Evolutionary conservation across 2,329 filamentous ascomycete species (phyloP).

Genomic region (Hortaea werneckii): DNA sequence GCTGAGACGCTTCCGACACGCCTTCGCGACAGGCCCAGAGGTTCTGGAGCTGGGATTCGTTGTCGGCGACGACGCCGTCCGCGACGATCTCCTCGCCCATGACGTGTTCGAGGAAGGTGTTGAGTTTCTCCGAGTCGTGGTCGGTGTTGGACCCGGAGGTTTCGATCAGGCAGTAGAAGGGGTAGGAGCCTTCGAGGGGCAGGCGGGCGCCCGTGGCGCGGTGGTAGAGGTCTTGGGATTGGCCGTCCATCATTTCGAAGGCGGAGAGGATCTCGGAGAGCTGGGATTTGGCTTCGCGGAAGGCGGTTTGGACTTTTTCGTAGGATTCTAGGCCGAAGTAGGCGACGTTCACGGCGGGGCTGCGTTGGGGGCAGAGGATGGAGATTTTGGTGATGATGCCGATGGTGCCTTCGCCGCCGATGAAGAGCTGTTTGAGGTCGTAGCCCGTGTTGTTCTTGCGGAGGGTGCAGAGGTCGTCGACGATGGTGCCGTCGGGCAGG

Average conservation of each 20-base stretch:
- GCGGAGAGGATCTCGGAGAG: conserved; percentile 92
- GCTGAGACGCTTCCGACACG: conserved; percentile 77
- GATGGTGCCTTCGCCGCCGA: conserved; percentile 88
- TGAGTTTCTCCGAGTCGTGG: conserved; percentile 84
- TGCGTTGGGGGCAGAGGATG: conserved; percentile 78
- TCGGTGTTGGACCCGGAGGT: conserved; percentile 91
- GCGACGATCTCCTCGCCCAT: conserved; percentile 78
- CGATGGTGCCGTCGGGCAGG: conserved; percentile 80
- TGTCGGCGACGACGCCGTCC: conserved; percentile 85
- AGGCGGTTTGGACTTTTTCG: conserved; percentile 77
- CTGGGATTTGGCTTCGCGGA: conserved; percentile 78
- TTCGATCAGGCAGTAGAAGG: conserved; percentile 95
- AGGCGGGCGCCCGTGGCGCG: conserved; percentile 64
- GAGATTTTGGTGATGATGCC: conserved; percentile 88
- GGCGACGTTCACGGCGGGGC: conserved; percentile 84
- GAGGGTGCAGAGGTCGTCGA: conserved; percentile 77
- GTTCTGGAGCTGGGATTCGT: conserved; percentile 76
- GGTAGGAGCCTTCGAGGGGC: conserved; percentile 72
- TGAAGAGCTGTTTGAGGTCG: conserved; percentile 92
- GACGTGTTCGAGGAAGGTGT: conserved; percentile 80
- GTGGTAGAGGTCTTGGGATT: conserved; percentile 68
- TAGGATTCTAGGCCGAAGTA: conserved; percentile 87
- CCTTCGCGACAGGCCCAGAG: conserved; percentile 93
- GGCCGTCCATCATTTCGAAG: conserved; percentile 91
- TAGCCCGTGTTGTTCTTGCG: conserved; percentile 99